Conservation (phyloP, 441 rosid species). For the Arabidopsis hybrid region DNA sequence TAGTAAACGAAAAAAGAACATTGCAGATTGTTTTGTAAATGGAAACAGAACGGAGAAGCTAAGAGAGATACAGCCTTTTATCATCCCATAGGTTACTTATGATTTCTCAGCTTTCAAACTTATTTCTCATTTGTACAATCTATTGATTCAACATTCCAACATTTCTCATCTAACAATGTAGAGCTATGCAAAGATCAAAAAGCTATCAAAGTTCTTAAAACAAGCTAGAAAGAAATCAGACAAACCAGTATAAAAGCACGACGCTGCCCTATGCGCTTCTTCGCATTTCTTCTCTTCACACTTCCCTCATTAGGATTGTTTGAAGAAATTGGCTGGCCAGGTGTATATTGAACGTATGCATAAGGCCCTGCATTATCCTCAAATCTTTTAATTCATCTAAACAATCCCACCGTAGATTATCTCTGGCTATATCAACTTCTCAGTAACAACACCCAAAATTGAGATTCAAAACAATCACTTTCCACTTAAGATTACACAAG, state of each 20-base stretch:
- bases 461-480: constrained; percentile 15
- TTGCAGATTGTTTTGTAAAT: constrained; percentile 1
- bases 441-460: not conserved
- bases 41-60: constrained; percentile 22
- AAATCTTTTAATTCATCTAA: constrained; percentile 21
- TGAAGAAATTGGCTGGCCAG: constrained; percentile 76
- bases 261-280: constrained; percentile 72
- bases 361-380: constrained; percentile 71
- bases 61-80: constrained; percentile 1
- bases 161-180: constrained; percentile 1
- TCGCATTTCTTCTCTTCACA: constrained; percentile 81
- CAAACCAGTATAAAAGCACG: constrained; percentile 72
- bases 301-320: constrained; percentile 88
- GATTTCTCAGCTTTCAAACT: no score
- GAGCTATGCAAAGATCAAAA: not conserved
- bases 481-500: not conserved
- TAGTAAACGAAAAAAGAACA: not conserved
- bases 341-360: constrained; percentile 79
- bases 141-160: constrained; percentile 14
- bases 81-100: not conserved
- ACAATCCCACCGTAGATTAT: constrained; percentile 12
- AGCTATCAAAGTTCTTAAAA: not conserved
- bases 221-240: constrained; percentile 23
- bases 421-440: not conserved
- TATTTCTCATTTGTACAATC: no score